Base-by-base conservation (phyloP, 176 grass and related monocot species). In the Avena insularis region DNA sequence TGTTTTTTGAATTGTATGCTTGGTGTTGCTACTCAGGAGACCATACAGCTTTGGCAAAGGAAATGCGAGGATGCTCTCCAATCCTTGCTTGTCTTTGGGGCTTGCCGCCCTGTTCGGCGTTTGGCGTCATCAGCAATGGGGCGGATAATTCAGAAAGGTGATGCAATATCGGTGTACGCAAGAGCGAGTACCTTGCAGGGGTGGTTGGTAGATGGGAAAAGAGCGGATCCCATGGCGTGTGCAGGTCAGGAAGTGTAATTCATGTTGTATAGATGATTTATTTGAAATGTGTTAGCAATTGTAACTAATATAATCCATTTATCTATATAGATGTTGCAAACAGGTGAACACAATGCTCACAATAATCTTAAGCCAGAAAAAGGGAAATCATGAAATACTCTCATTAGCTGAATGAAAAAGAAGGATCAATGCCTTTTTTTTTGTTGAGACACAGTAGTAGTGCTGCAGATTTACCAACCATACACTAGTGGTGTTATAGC, bases 61-160 rank as follows among this genome's bases (percentile, higher is more conserved):
- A 96, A 96, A 82, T 99, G 97, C 6, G 97, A 99, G 94, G 94
- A 99, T 87, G 97, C 97, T 77, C 94, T 99, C 47, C 95, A 91
- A 71, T 91, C 94, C 66, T 93, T 99, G 89, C 90, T 99, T 19
- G 89, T 91, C 82, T 85, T 96, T 75, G 97, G 94, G 72, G 94
- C 92, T 21, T 62, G 89, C 10, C 90, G 94, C 51, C 97, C 97
- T 83, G 92, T 99, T 78, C 89, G 94, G 49, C 88, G 94, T 6
- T 82, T 99, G 66, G 94, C 94, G 0, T 96, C 97, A 57, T 86
- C 79, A 59, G 97, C 94, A 49, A 99, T 99, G 92, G 97, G 94
- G 21, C 69, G 85, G 59, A 88, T 99, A 84, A 99, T 99, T 53
- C 77, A 88, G 87, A 99, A 91, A 89, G 97, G 97, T 45, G 97